Evolutionary conservation across 306 rosid genomes (phyloP), one percentile per base, ranked within the genome.

Genomic region (Vigna nakashimae): DNA sequence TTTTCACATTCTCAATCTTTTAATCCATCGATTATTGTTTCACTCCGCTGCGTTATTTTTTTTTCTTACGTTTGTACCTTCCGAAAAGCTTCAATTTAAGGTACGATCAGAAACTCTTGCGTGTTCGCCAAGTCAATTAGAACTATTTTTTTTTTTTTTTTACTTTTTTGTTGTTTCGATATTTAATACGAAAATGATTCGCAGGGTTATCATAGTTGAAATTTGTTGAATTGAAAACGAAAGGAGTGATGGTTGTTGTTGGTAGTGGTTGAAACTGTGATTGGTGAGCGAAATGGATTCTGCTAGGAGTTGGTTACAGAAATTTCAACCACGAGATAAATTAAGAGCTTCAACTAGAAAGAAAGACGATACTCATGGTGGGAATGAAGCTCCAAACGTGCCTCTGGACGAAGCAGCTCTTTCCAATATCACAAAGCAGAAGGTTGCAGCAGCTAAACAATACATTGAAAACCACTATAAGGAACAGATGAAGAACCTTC

Each of bases 401-500:
- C 74, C 56, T 7, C 10, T 59, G 26, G 98, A 89, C 43, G 98
- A 85, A 5, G 91, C 81, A 28, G 42, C 85, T 52, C 96, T 86
- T 60, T 95, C 99, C 34, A 91, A 7, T 40, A 32, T 72, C 68
- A 95, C 98, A 3, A 92, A 95, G 83, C 99, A 91, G 86, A 95
- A 92, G 84, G 99, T 76, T 50, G 93, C 93, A 0, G 97, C 96
- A 10, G 99, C 99, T 0, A 95, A 95, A 77, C 98, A 95, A 82
- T 92, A 91, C 70, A 95, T 95, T 24, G 99, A 95, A 87, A 95
- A 95, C 38, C 97, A 95, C 77, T 95, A 92, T 80, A 95, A 95
- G 88, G 99, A 95, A 84, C 99, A 95, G 79, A 95, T 85, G 98
- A 95, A 89, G 87, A 92, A 22, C 80, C 91, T 95, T 74, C 98